Percentiles rank a stretch among this genome's conserved stretches.
These are phyloP conservation scores for Cytospora piceae DNA, from an alignment of 2,329 filamentous ascomycete genomes.

Conservation along the genomic window DNA sequence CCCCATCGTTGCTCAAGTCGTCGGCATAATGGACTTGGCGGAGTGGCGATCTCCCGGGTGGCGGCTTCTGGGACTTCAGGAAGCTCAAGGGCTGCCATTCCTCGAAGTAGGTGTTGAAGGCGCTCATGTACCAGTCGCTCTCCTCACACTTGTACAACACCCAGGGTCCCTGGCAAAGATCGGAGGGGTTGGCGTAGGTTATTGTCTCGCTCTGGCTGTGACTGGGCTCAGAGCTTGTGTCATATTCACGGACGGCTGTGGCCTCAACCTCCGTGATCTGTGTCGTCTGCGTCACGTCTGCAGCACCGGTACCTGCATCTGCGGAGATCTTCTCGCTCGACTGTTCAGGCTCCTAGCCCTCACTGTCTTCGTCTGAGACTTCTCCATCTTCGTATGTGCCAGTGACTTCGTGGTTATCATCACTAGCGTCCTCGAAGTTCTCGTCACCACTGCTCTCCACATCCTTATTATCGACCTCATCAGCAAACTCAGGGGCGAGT, in stretches of 20 bases:
- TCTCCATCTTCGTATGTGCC: background rate
- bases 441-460: background rate
- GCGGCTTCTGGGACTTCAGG: background rate
- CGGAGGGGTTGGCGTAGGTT: background rate
- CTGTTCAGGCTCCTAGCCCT: background rate
- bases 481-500: background rate
- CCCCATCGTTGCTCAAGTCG: background rate
- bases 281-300: background rate
- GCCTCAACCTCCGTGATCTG: too few species aligned
- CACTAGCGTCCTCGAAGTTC: background rate
- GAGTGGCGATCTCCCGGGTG: background rate
- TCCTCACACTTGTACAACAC: background rate
- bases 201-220: background rate
- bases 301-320: background rate
- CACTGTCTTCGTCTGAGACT: background rate
- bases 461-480: background rate
- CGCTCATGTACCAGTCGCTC: background rate
- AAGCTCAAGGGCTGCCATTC: background rate
- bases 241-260: too few species aligned
- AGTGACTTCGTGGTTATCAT: background rate
- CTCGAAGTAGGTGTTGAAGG: background rate
- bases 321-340: background rate
- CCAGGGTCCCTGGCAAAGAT: background rate
- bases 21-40: background rate
- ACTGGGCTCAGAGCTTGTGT: background rate